Conservation (phyloP, 805 yeast genomes). For the Saccharomycopsis fermentans region DNA sequence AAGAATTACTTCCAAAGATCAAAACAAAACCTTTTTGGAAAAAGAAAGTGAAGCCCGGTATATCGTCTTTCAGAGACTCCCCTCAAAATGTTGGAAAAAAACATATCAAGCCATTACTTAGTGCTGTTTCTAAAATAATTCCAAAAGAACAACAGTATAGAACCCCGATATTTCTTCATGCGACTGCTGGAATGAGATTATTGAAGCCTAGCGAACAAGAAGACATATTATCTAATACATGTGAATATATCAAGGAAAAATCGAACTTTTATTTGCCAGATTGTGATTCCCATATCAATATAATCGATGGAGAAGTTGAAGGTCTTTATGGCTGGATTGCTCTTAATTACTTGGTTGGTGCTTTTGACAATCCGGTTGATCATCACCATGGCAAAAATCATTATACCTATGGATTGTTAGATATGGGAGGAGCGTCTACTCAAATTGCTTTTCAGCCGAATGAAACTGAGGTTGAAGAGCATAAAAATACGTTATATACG, state of each 20-base stretch:
- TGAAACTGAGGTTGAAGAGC: slow-evolving; percentile 33
- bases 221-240: slow-evolving; percentile 36
- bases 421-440: slow-evolving; percentile 58
- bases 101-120: slow-evolving; percentile 40
- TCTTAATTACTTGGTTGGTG: slow-evolving; percentile 43
- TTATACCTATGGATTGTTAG: slow-evolving; percentile 45
- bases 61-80: slow-evolving; percentile 38
- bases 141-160: slow-evolving; percentile 51
- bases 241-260: slow-evolving; percentile 37
- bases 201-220: slow-evolving; percentile 43
- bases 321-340: slow-evolving; percentile 63
- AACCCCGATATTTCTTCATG: slow-evolving; percentile 60
- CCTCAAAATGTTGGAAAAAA: slow-evolving; percentile 43
- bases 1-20: slow-evolving; percentile 26
- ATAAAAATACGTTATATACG: slow-evolving; percentile 35
- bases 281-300: slow-evolving; percentile 47
- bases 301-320: slow-evolving; percentile 55
- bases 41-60: slow-evolving; percentile 46
- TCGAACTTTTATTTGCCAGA: slow-evolving; percentile 50
- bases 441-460: slow-evolving; percentile 58
- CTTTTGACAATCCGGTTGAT: slow-evolving; percentile 28
- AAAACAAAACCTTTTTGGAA: slow-evolving; percentile 36
- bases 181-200: slow-evolving; percentile 61
- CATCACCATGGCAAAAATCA: slow-evolving; percentile 31
- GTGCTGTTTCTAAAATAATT: slow-evolving; percentile 38